Base-by-base conservation (phyloP, 108 stramenopile genomes). In the Pelagomonas calceolata region DNA sequence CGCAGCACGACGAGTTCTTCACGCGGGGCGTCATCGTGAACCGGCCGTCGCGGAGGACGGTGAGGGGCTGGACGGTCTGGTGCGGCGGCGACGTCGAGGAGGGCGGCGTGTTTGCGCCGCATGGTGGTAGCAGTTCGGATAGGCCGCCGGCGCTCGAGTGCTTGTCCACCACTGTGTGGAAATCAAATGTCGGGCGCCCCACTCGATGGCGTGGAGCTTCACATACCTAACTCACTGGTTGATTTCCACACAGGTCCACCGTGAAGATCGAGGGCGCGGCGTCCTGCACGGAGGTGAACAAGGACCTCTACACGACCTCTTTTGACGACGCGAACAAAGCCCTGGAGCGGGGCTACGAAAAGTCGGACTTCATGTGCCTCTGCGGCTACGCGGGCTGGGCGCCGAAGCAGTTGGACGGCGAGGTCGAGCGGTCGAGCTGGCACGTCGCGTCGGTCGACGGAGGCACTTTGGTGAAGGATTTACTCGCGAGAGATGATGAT, bases 401-500 rank as follows among this genome's bases (percentile, higher is more conserved):
- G 7, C 80, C 83, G 35, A 68, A 73, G 37, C 87, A 92, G 71
- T 83, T 92, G 16, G 69, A 78, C 68, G 84, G 82, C 32, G 90
- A 92, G 81, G 72, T 90, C 7, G 86, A 90, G 66, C 80, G 89
- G 33, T 79, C 85, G 64, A 80, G 82, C 4, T 92, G 92, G 92
- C 88, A 88, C 78, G 89, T 90, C 87, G 66, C 34, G 16, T 4
- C 30, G 66, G n/a, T 87, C 14, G 91, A 90, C 70, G 81, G 81
- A 5, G 84, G 85, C 67, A 86, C 85, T 16, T 37, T 87, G 51
- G 65, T 87, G 43, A 81, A 86, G 70, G 87, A 90, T 66, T 75
- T 87, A 35, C 30, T 39, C 30, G 82, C 80, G 69, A 66, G 74
- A 16, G 69, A 76, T 46, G 80, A 69, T 32, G 76, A 77, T 32